Conservation (phyloP, 163 green algal genomes). For the Botryococcus braunii region DNA sequence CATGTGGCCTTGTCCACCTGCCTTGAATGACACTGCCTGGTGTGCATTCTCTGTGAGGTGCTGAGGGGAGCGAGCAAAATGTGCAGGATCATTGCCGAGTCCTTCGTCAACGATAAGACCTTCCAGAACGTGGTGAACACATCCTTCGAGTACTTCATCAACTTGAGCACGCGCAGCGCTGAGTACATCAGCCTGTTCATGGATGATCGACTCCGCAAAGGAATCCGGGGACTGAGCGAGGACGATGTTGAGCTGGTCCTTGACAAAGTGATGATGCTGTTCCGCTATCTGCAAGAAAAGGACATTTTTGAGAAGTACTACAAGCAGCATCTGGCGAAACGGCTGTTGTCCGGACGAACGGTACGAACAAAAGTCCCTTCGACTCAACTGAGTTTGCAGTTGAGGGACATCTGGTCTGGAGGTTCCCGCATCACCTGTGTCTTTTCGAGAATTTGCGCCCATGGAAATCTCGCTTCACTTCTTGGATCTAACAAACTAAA, state of each 20-base stretch:
- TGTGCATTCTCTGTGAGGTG: too few species aligned
- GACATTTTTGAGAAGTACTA: conserved; percentile 99
- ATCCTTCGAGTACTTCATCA: conserved; percentile 88
- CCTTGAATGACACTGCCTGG: too few species aligned
- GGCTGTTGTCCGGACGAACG: conserved; percentile 71
- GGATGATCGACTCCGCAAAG: conserved; percentile 83
- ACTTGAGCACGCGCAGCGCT: conserved; percentile 76
- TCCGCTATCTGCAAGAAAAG: conserved; percentile 95
- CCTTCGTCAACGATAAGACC: conserved; percentile 80
- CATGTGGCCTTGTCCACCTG: too few species aligned
- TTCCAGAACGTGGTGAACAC: conserved; percentile 88
- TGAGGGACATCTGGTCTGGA: too few species aligned
- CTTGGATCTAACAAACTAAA: too few species aligned
- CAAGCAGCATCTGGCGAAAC: conserved; percentile 96
- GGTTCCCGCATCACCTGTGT: too few species aligned
- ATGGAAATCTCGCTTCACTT: too few species aligned
- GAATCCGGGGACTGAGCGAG: conserved; percentile 50
- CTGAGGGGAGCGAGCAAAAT: too few species aligned
- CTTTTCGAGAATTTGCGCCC: too few species aligned
- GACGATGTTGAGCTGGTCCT: conserved; percentile 80
- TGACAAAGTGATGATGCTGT: conserved; percentile 90
- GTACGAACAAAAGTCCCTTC: conserved; percentile 14
- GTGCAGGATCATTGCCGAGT: conserved; percentile 52
- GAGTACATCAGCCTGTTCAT: conserved; percentile 97
- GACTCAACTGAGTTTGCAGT: too few species aligned